Conservation (phyloP, 192 early-diverging fungal species). For the Powellomyces hirtus region DNA sequence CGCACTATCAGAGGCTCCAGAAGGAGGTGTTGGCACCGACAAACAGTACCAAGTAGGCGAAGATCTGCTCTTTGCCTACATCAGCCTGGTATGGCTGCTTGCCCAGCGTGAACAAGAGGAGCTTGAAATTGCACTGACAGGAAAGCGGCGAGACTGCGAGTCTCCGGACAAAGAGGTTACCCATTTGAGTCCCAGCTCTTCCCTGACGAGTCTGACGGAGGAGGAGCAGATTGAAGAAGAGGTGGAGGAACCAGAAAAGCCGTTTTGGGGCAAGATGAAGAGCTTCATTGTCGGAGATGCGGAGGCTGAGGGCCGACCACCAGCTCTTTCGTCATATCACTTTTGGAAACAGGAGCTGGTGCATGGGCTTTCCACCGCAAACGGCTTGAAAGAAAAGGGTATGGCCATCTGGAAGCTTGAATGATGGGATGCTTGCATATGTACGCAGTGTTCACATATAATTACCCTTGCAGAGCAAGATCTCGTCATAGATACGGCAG, state of each 20-base stretch:
- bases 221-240: background rate
- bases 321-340: background rate
- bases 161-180: background rate
- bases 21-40: background rate
- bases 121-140: background rate
- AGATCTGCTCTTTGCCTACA: conserved; percentile 17
- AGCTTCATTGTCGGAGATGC: background rate
- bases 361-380: background rate
- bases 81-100: conserved; percentile 18
- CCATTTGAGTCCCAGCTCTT: background rate
- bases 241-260: background rate
- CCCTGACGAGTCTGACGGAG: background rate
- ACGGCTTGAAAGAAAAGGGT: background rate
- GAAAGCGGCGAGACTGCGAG: background rate
- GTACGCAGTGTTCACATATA: background rate
- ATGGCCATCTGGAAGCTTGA: too few species aligned
- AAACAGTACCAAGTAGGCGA: background rate
- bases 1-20: background rate
- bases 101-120: background rate
- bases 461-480: background rate
- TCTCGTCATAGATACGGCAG: conserved; percentile 3
- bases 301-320: background rate
- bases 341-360: background rate
- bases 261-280: background rate
- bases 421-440: too few species aligned